Base-by-base conservation (phyloP, 345 rosid species). In the Syzygium jambos region DNA sequence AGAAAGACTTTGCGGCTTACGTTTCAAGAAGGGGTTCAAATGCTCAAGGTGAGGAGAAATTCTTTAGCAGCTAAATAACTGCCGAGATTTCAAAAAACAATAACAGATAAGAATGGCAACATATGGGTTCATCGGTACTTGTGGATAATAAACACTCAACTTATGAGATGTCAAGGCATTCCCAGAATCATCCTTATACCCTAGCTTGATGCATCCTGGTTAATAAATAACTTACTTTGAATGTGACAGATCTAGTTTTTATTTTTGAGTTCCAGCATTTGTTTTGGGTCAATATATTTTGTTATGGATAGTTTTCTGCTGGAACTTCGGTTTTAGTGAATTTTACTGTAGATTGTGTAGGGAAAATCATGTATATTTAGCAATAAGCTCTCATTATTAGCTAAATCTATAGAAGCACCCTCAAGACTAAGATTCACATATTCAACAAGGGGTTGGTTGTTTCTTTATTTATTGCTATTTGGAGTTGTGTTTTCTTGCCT, bases 11-110 rank as follows among this genome's bases (percentile, higher is more conserved):
- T 95, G 88, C 89, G 95, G 27, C 90, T 98, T 86, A 93, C 93
- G 43, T 95, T 94, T 93, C 96, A 94, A 89, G 99, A 96, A 93
- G 97, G 98, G 83, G 54, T 97, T 90, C 95, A 94, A 90, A 96
- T 97, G 98, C 95, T 97, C 73, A 94, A 94, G 96, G 98, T 97
- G 34, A 52, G 34, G 52, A 61, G 73, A n/a, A 61, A n/a, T 13
- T 61, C n/a, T 61, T n/a, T 61, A 3, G 19, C 73, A n/a, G 38
- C 38, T n/a, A n/a, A 61, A 5, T 61, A 27, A 61, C 34, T n/a
- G 17, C 34, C 4, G 9, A 61, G 68, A n/a, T 29, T 61, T 61
- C 27, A 61, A 27, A 59, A 29, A 27, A 61, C 14, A 27, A 61
- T 12, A n/a, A 61, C 34, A 12, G 34, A 61, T 61, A 61, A 61